These are phyloP conservation scores for Caloboletus inedulis DNA, from an alignment of 1,284 basidiomycete genomes.

Conservation along the genomic window DNA sequence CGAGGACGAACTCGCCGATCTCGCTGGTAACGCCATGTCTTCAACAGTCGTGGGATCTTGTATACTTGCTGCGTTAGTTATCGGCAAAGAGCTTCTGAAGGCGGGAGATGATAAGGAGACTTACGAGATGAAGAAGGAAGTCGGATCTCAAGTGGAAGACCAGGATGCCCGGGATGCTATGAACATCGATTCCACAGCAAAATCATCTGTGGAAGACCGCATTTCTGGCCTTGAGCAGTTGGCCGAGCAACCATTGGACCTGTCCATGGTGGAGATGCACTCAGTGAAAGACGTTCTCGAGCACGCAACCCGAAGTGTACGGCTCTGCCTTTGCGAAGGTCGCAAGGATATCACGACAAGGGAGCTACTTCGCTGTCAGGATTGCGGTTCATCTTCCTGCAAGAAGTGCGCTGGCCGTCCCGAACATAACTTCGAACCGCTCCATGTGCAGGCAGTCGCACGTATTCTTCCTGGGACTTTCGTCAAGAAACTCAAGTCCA, in stretches of 20 bases:
- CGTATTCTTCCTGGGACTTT: slow-evolving; percentile 72
- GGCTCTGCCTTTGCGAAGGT: slow-evolving; percentile 89
- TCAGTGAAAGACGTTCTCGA: slow-evolving; percentile 59
- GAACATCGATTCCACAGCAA: slow-evolving; percentile 41
- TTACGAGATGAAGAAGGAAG: slow-evolving; percentile 58
- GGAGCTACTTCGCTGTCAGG: slow-evolving; percentile 68
- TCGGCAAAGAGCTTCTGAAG: slow-evolving; percentile 64
- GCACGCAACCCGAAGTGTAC: slow-evolving; percentile 67
- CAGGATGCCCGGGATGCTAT: slow-evolving; percentile 39
- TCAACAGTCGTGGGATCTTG: slow-evolving; percentile 93
- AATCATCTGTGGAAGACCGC: slow-evolving; percentile 41
- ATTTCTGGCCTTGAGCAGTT: slow-evolving; percentile 74
- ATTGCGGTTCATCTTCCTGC: slow-evolving; percentile 82
- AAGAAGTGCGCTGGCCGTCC: slow-evolving; percentile 86
- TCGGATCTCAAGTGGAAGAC: slow-evolving; percentile 38
- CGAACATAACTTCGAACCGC: slow-evolving; percentile 68
- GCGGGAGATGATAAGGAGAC: slow-evolving; percentile 58
- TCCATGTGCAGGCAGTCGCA: slow-evolving; percentile 48
- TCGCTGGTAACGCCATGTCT: slow-evolving; percentile 97
- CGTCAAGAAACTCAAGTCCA: slow-evolving; percentile 70
- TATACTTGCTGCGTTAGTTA: slow-evolving; percentile 78
- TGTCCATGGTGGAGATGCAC: slow-evolving; percentile 52
- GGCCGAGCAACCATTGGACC: slow-evolving; percentile 58
- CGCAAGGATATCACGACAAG: slow-evolving; percentile 72
- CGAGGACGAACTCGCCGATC: slow-evolving; percentile 90